These are phyloP conservation scores for Parastagonospora nodorum DNA, from an alignment of 2,329 filamentous ascomycete species.

Conservation along the genomic window DNA sequence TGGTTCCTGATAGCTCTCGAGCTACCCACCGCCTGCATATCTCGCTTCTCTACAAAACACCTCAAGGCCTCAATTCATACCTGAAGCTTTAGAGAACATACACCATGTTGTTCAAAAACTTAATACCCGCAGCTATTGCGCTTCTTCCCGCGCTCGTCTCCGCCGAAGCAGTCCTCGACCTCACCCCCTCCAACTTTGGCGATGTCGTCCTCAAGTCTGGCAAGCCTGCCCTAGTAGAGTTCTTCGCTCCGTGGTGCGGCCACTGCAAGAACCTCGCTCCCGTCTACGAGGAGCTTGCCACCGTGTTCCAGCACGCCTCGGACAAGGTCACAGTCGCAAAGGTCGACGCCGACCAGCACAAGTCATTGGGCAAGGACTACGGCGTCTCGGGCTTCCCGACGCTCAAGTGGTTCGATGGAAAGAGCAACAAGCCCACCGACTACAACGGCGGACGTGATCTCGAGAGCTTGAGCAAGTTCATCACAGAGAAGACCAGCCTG, in stretches of 20 bases:
- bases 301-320: slow-evolving; percentile 72
- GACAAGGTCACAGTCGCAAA: slow-evolving; percentile 87
- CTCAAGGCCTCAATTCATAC: slow-evolving; percentile 21
- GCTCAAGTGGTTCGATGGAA: slow-evolving; percentile 96
- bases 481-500: slow-evolving; percentile 84
- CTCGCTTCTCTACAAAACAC: slow-evolving; percentile 16
- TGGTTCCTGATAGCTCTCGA: slow-evolving; percentile 18
- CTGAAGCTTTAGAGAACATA: slow-evolving; percentile 21
- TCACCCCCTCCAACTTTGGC: slow-evolving; percentile 91
- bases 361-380: slow-evolving; percentile 80
- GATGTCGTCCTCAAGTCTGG: slow-evolving; percentile 84
- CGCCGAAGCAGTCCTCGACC: slow-evolving; percentile 84
- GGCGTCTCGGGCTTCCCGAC: slow-evolving; percentile 95
- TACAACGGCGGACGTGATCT: slow-evolving; percentile 88
- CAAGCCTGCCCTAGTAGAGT: slow-evolving; percentile 95
- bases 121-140: slow-evolving; percentile 39
- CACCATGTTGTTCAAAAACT: slow-evolving; percentile 40
- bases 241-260: slow-evolving; percentile 98
- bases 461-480: slow-evolving; percentile 80
- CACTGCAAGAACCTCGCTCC: slow-evolving; percentile 99
- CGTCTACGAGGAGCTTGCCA: slow-evolving; percentile 87
- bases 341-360: slow-evolving; percentile 92
- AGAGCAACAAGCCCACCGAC: slow-evolving; percentile 81
- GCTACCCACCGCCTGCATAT: slow-evolving; percentile 15
- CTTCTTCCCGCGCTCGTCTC: slow-evolving; percentile 52